Base-by-base conservation (phyloP, 805 yeast species). In the Tetrapisispora namnaoensis region DNA sequence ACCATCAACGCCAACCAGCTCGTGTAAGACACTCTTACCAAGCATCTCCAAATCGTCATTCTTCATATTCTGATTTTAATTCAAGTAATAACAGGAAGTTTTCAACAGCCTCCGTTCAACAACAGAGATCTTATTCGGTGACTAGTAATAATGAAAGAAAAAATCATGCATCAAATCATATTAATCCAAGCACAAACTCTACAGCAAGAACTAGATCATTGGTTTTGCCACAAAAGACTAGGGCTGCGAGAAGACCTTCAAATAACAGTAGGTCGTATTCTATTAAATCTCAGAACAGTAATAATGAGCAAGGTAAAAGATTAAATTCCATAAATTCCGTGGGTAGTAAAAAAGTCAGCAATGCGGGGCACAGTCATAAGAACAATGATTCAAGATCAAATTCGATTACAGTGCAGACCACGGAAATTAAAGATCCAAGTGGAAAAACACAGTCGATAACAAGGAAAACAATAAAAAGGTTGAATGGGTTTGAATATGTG, bases 361-460 rank as follows among this genome's bases (percentile, higher is more conserved):
- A 27, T 6, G 37, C 45, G n/a, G 35, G 35, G 11, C 35, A 14
- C 13, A 10, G n/a, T 14, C 35, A 32, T 32, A 32, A 9, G 38
- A 37, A 32, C 34, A 42, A 42, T 35, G 47, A 32, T n/a, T 55
- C 65, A n/a, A 55, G 65, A 47, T 51, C 62, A 41, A 60, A 64
- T 47, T 63, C 62, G 16, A 59, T 70, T 27, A 70, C 76, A 8
- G 71, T 75, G 11, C 73, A 72, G 50, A 76, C 81, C 1, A 75
- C 79, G 11, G 74, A 71, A 53, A 76, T 76, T 27, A 68, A 68
- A 49, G 82, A 76, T 49, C 62, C 68, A 6, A 66, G 63, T 37
- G 83, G 83, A 0, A 69, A 80, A 38, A 78, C 83, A 0, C 71
- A 67, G 49, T 77, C 82, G 2, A 75, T 79, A 40, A 77, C 82